Percentiles rank a stretch among this genome's conserved stretches.
Conservation (phyloP, 2,329 filamentous ascomycete genomes). For the Penicillium expansum region DNA sequence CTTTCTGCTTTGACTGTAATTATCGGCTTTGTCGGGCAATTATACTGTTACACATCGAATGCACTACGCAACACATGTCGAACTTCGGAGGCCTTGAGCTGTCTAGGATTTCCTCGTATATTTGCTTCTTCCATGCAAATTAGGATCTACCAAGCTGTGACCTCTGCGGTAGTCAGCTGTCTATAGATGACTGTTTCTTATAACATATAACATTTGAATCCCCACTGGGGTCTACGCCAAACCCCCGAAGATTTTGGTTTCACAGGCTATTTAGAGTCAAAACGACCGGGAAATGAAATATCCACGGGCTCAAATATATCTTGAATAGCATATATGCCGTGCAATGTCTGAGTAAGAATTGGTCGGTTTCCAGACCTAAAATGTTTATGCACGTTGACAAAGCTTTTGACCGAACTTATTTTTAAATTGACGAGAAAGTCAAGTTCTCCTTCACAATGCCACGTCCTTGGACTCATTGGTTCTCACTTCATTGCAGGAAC, state of each 20-base stretch:
- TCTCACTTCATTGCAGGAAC: slow-evolving; percentile 10
- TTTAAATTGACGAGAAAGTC: not conserved
- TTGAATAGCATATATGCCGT: not conserved
- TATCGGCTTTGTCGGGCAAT: not conserved
- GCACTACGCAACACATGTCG: not conserved
- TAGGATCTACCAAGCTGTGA: no score
- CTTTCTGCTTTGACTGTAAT: not conserved
- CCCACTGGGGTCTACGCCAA: not conserved
- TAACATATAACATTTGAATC: not conserved
- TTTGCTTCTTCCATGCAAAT: not conserved
- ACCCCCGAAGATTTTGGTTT: not conserved
- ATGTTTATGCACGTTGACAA: not conserved
- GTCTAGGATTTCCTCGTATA: not conserved
- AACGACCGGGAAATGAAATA: not conserved
- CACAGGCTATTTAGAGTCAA: not conserved
- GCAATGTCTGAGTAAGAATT: not conserved
- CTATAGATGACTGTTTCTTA: not conserved
- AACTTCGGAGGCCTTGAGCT: not conserved
- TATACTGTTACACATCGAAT: slow-evolving; percentile 4
- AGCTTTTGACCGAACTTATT: not conserved
- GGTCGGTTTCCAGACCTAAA: not conserved
- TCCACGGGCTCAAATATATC: not conserved
- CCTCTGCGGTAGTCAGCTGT: not conserved
- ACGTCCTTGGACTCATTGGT: not conserved
- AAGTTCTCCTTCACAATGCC: not conserved